These are phyloP conservation scores for Salmacisia buchloeana DNA, from an alignment of 1,284 basidiomycete species.

Conservation along the genomic window DNA sequence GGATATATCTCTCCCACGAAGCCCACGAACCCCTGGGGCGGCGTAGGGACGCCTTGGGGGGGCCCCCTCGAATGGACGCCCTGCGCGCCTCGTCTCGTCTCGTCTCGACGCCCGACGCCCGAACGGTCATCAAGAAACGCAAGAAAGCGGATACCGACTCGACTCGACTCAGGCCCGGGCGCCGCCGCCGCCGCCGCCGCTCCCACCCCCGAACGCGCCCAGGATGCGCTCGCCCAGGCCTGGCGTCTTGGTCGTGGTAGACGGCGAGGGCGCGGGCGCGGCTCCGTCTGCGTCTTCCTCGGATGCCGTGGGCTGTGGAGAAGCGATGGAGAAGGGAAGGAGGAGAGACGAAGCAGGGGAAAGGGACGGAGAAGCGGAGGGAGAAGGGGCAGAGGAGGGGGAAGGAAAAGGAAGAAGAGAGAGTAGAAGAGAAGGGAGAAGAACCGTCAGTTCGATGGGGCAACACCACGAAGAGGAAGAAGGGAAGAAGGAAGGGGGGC, in stretches of 20 bases:
- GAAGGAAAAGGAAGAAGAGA: neutral
- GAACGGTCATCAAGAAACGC: too few relatives aligned
- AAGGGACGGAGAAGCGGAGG: neutral
- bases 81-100: too few relatives aligned
- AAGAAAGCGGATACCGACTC: too few relatives aligned
- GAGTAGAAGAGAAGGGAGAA: neutral
- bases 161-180: too few relatives aligned
- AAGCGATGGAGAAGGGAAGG: neutral
- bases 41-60: too few relatives aligned
- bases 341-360: neutral
- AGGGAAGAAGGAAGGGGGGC: neutral
- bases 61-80: too few relatives aligned
- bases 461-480: neutral
- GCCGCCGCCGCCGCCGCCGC: too few relatives aligned
- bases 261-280: neutral
- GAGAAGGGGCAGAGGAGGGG: neutral
- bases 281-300: constrained; percentile 1
- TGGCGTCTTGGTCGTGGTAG: neutral
- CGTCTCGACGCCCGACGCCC: too few relatives aligned
- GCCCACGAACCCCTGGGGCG: too few relatives aligned
- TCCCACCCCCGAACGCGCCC: neutral
- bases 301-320: neutral
- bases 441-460: neutral
- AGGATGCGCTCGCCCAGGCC: constrained; percentile 4
- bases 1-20: too few relatives aligned